phyloP scores from a whole-genome alignment of 805 yeast genomes.

The Myxozyma kluyveri region DNA sequence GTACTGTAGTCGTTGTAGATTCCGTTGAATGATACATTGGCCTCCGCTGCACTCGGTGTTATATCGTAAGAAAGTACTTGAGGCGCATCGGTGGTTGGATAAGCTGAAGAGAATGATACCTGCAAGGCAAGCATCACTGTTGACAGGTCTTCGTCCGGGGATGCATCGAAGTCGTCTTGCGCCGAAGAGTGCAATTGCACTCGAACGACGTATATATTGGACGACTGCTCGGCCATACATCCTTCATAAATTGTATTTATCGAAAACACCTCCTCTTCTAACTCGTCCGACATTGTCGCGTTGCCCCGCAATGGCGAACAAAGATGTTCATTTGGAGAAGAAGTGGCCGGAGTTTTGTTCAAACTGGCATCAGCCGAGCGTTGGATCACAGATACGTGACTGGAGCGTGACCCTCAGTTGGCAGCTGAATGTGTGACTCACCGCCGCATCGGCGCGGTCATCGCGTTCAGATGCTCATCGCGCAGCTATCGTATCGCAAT shows the following conservation, averaged over 20 bases:
- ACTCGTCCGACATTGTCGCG: slow-evolving; percentile 42
- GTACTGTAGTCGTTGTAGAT: background rate
- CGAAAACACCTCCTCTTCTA: slow-evolving; percentile 73
- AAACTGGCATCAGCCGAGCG: too few relatives aligned
- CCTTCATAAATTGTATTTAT: slow-evolving; percentile 86
- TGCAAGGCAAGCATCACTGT: slow-evolving; percentile 52
- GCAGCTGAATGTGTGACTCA: too few relatives aligned
- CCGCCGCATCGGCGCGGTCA: too few relatives aligned
- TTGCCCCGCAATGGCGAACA: background rate
- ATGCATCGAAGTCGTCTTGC: background rate
- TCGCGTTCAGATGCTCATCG: too few relatives aligned
- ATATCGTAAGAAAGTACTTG: slow-evolving; percentile 54
- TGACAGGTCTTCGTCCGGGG: background rate
- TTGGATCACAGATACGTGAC: too few relatives aligned
- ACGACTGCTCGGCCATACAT: slow-evolving; percentile 40
- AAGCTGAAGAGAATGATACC: slow-evolving; percentile 65
- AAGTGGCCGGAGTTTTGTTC: too few relatives aligned
- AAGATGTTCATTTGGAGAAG: too few relatives aligned
- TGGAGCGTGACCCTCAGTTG: too few relatives aligned
- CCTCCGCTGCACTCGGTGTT: slow-evolving; percentile 4
- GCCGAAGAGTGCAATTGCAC: slow-evolving; percentile 19
- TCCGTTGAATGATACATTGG: background rate
- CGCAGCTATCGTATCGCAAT: too few relatives aligned
- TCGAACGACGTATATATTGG: slow-evolving; percentile 47
- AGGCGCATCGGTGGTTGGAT: slow-evolving; percentile 66